Conservation (phyloP, 305 asterid genomes). For the Fraxinus sp. region DNA sequence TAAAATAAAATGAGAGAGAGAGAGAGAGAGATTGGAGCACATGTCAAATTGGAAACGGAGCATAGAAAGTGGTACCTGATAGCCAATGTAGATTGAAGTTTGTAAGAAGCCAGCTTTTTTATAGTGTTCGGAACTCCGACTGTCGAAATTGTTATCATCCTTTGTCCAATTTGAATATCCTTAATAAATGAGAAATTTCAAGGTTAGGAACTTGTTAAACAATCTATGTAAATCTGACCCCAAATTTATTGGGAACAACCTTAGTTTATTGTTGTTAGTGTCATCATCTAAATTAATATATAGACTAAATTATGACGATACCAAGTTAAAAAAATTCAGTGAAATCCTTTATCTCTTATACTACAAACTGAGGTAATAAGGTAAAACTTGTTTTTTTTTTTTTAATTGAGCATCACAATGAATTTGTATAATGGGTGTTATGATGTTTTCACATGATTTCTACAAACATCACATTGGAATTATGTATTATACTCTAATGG, state of each 20-base stretch:
- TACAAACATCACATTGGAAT: neutral
- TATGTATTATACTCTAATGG: neutral
- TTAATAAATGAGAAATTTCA: constrained; percentile 27
- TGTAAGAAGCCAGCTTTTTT: constrained; percentile 75
- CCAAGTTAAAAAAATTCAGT: neutral
- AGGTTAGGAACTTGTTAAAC: constrained; percentile 11
- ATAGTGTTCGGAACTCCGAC: constrained; percentile 98
- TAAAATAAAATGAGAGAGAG: too few species aligned
- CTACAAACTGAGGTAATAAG: neutral
- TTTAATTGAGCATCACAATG: neutral
- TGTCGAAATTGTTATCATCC: constrained; percentile 97
- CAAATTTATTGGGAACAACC: neutral
- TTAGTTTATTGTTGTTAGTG: neutral
- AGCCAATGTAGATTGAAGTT: constrained; percentile 96
- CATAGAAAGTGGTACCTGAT: constrained; percentile 53
- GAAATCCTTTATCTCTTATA: neutral
- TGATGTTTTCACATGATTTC: neutral
- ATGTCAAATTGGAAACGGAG: constrained; percentile 14
- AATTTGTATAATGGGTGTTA: neutral
- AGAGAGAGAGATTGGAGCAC: neutral
- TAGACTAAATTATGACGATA: neutral
- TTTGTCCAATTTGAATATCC: constrained; percentile 94
- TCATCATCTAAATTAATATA: neutral
- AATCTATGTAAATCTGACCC: neutral
- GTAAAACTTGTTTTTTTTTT: neutral